phyloP scores from a whole-genome alignment of 495 filamentous ascomycete genomes.

The Neurospora cerealis region DNA sequence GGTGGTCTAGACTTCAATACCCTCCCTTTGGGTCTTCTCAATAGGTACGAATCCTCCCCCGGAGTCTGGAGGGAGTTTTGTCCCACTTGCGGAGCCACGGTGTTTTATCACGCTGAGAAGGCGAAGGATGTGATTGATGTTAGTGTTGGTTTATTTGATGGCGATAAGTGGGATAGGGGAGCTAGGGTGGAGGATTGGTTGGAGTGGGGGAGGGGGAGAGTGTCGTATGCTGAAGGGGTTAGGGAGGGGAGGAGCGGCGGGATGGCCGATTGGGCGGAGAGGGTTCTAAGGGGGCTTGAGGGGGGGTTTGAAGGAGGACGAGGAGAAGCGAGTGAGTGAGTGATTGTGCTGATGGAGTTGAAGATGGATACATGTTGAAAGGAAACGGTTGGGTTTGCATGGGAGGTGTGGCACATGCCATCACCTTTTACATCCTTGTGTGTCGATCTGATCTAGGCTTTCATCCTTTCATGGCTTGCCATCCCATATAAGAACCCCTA shows the following conservation, averaged over 20 bases:
- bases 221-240: slow-evolving; percentile 56
- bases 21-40: slow-evolving; percentile 32
- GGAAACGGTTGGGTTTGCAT: neutral
- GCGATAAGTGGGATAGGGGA: slow-evolving; percentile 25
- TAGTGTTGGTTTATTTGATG: slow-evolving; percentile 50
- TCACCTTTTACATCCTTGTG: neutral
- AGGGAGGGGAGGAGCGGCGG: slow-evolving; percentile 27
- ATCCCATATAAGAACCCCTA: neutral
- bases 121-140: slow-evolving; percentile 55
- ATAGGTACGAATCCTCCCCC: slow-evolving; percentile 42
- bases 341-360: neutral
- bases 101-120: slow-evolving; percentile 53
- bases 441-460: neutral
- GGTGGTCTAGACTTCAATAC: slow-evolving; percentile 31
- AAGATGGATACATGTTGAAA: neutral
- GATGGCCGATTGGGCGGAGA: slow-evolving; percentile 24
- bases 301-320: slow-evolving; percentile 23
- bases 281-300: slow-evolving; percentile 23
- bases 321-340: neutral
- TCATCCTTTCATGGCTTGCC: neutral
- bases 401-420: neutral
- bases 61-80: slow-evolving; percentile 56
- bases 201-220: slow-evolving; percentile 46
- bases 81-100: slow-evolving; percentile 49
- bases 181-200: slow-evolving; percentile 50